Conservation (phyloP, 208 protist genomes). For the Trypanosoma caninum region DNA sequence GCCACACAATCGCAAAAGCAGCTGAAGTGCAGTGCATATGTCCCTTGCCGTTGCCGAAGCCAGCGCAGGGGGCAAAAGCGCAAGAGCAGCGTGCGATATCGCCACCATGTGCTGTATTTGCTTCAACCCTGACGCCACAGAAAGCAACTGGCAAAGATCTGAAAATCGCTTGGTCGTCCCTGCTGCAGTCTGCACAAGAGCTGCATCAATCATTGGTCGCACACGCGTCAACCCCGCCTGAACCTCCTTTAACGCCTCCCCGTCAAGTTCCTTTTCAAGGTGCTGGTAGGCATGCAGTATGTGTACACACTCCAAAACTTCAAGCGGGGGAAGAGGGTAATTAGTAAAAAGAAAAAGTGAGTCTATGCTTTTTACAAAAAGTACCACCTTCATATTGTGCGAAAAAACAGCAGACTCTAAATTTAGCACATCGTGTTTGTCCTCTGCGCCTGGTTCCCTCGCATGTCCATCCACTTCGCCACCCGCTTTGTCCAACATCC, state of each 20-base stretch:
- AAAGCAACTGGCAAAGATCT: conserved; percentile 29
- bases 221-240: not conserved
- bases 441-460: not conserved
- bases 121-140: conserved; percentile 27
- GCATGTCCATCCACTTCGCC: conserved; percentile 3
- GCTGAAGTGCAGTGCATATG: conserved; percentile 33
- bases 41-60: conserved; percentile 39
- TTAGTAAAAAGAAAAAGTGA: conserved; percentile 2
- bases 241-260: not conserved
- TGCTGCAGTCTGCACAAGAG: conserved; percentile 13
- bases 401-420: not conserved
- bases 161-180: conserved; percentile 10
- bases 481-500: conserved; percentile 22
- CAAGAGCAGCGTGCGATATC: conserved; percentile 6
- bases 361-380: conserved; percentile 17
- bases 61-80: conserved; percentile 17
- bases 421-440: not conserved
- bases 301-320: conserved; percentile 18
- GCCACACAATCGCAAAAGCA: conserved; percentile 35
- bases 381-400: not conserved
- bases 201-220: conserved; percentile 18
- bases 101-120: conserved; percentile 3
- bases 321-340: conserved; percentile 8
- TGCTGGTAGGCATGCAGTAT: conserved; percentile 21
- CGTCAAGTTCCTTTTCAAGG: not conserved